Percentiles rank a stretch among this genome's conserved stretches.
Conservation (phyloP, 2,329 filamentous ascomycete genomes). For the Mycosphaerella sp. region DNA sequence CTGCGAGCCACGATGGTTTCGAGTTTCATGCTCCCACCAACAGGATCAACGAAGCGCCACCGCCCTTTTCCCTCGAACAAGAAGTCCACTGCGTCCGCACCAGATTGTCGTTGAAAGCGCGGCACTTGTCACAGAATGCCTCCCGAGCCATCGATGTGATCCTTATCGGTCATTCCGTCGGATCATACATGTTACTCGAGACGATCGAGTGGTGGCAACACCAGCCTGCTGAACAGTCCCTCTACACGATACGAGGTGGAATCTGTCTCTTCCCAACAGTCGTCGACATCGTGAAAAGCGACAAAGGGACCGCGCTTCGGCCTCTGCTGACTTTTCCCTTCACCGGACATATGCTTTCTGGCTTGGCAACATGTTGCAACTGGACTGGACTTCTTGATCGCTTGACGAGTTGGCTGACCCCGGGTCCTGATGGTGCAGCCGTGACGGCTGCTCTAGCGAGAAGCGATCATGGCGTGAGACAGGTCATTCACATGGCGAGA, state of each 20-base stretch:
- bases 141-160: slow-evolving; percentile 26
- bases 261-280: slow-evolving; percentile 45
- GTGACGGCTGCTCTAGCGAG: slow-evolving; percentile 49
- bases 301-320: slow-evolving; percentile 33
- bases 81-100: slow-evolving; percentile 43
- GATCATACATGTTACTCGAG: slow-evolving; percentile 44
- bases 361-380: slow-evolving; percentile 41
- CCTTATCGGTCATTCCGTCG: slow-evolving; percentile 45
- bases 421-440: slow-evolving; percentile 35
- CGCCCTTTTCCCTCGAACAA: slow-evolving; percentile 18
- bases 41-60: slow-evolving; percentile 1
- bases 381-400: slow-evolving; percentile 34
- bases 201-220: slow-evolving; percentile 22
- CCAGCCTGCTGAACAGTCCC: slow-evolving; percentile 5
- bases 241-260: slow-evolving; percentile 25
- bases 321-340: neutral
- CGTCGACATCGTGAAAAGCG: slow-evolving; percentile 42
- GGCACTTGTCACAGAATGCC: neutral
- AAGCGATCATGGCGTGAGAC: slow-evolving; percentile 45
- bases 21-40: slow-evolving; percentile 27
- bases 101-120: slow-evolving; percentile 34
- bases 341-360: slow-evolving; percentile 32
- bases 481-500: slow-evolving; percentile 54
- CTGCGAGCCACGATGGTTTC: slow-evolving; percentile 41
- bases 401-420: slow-evolving; percentile 3